A percentile compares a stretch with the other conserved stretches of the same genome.
Conservation (phyloP, 257 asterid species). For the Verbascum thapsus region DNA sequence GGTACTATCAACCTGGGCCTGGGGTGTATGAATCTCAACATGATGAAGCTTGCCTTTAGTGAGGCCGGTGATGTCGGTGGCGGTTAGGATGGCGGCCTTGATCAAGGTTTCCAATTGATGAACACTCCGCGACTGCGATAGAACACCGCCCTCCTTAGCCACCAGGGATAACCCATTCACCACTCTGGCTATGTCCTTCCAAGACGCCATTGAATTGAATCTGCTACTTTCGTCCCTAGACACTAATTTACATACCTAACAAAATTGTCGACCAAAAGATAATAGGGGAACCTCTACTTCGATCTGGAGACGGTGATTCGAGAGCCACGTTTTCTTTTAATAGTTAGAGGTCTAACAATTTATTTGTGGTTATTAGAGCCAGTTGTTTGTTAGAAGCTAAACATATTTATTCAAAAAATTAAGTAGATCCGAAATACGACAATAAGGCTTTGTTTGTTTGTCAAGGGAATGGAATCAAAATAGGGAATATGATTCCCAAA, state of each 20-base stretch:
- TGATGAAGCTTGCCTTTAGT: conserved; percentile 68
- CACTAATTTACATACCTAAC: neutral
- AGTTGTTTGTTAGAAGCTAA: no score
- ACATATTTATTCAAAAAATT: no score
- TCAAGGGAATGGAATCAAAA: no score
- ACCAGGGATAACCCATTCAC: conserved; percentile 75
- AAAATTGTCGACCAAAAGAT: no score
- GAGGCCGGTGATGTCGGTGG: conserved; percentile 68
- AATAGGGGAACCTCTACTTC: neutral
- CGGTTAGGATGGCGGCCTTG: conserved; percentile 63
- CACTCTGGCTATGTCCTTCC: conserved; percentile 61
- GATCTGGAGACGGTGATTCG: no score
- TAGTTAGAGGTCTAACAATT: no score
- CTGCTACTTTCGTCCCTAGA: neutral
- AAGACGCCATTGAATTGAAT: conserved; percentile 54
- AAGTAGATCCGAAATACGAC: no score
- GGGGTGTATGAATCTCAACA: conserved; percentile 29
- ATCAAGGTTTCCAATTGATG: conserved; percentile 44
- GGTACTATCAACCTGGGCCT: conserved; percentile 11
- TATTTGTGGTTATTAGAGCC: no score
- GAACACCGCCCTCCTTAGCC: conserved; percentile 60
- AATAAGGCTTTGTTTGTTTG: no score
- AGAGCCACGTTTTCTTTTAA: neutral
- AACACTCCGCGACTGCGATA: conserved; percentile 34
- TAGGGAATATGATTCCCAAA: no score